Base-by-base conservation (phyloP, 768 basidiomycete species). In the Leccinum imitatum region DNA sequence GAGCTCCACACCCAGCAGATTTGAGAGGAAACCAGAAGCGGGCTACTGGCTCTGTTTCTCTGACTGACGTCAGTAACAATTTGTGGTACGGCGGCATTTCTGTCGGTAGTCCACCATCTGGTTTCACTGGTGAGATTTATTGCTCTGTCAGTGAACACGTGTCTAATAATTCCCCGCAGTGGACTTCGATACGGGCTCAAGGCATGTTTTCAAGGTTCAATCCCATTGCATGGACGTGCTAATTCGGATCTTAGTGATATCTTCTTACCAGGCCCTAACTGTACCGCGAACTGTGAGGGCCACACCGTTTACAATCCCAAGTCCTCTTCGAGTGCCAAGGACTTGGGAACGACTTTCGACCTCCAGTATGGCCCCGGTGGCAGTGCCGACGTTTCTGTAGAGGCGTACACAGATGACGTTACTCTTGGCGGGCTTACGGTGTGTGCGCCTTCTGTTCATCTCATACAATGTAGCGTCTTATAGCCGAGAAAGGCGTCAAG, bases 261-360 rank as follows among this genome's bases (percentile, higher is more conserved):
- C 4, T 69, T 71, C 59, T 39, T 75, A 25, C 73, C 75, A 6
- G 67, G 65, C 2, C 31, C 63, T 4, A 4, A 51, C 5, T 75
- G 74, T 61, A 31, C 3, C 17, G 63, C 56, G 23, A 62, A 3
- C 30, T 79, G 78, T 60, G 4, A 17, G 0, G 66, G 59, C 3
- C 76, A 79, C 61, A 62, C 46, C 37, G 60, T 67, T 52, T 80
- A 77, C 62, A 56, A 75, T 60, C 67, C 78, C 0, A 14, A 11
- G 1, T 2, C 8, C 11, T 70, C 68, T 51, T 59, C 57, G 4
- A 62, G 59, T 17, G 11, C 66, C 2, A n/a, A 50, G 2, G 52
- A 59, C 27, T 23, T 61, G 56, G 8, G 13, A 7, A 4, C 33
- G 30, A 50, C 27, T 14, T 67, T 63, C 53, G 3, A 0, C 4